Conservation (phyloP, 2,329 filamentous ascomycete species). For the Ophiobolus disseminans region DNA sequence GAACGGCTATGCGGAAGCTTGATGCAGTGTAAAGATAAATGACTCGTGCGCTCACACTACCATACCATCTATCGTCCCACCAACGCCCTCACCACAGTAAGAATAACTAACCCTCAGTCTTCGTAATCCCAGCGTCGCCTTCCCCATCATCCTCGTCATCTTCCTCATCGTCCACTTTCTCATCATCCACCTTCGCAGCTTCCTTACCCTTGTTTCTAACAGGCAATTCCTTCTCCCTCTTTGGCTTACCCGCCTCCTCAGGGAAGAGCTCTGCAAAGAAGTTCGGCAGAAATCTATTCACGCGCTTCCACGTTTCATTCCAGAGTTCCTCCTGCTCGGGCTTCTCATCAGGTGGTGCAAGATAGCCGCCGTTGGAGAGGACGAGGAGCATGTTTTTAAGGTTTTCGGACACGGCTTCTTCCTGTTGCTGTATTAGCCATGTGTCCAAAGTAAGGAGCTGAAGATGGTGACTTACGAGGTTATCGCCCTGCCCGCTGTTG, state of each 20-base stretch:
- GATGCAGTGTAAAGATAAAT: too few relatives aligned
- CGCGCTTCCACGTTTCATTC: conserved; percentile 66
- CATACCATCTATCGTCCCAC: too few relatives aligned
- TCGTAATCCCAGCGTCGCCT: too few relatives aligned
- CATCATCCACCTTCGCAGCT: too few relatives aligned
- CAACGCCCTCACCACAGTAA: too few relatives aligned
- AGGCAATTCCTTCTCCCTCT: conserved; percentile 30
- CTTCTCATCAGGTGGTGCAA: conserved; percentile 70
- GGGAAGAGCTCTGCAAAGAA: conserved; percentile 68
- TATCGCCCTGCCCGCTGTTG: conserved; percentile 93
- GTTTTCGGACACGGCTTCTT: conserved; percentile 93
- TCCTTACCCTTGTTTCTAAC: conserved; percentile 9
- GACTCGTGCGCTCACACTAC: too few relatives aligned
- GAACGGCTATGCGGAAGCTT: too few relatives aligned
- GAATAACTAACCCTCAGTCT: too few relatives aligned
- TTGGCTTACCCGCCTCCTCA: conserved; percentile 47
- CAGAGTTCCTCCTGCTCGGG: conserved; percentile 62
- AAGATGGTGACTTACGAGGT: conserved; percentile 67
- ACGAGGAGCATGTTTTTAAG: conserved; percentile 96
- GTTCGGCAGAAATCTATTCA: conserved; percentile 66
- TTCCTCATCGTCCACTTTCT: conserved; percentile 20
- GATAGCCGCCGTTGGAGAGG: conserved; percentile 87
- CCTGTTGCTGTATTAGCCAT: conserved; percentile 58
- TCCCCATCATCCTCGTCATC: conserved; percentile 15
- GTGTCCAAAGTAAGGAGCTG: neutral